A percentile compares a stretch with the other conserved stretches of the same genome.
phyloP scores from a whole-genome alignment of 495 filamentous ascomycete species.

The Talaromyces nanjingensis region DNA sequence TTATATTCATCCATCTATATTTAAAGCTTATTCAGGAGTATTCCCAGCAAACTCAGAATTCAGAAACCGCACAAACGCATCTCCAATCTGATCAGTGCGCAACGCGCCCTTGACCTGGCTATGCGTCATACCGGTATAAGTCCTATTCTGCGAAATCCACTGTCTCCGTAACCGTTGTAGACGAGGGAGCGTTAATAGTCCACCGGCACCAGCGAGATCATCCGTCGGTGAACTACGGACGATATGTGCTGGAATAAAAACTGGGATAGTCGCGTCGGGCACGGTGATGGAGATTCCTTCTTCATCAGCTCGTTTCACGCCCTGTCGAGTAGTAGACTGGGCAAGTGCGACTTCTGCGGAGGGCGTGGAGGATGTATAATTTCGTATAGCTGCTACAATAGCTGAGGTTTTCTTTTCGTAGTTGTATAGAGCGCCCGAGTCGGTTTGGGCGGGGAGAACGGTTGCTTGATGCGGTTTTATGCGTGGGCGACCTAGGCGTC shows the following conservation, averaged over 20 bases:
- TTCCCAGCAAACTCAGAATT: conserved; percentile 35
- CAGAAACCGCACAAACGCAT: conserved; percentile 43
- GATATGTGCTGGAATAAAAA: conserved; percentile 46
- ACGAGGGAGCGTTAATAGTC: conserved; percentile 60
- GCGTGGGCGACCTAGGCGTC: conserved; percentile 19
- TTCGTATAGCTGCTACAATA: conserved; percentile 66
- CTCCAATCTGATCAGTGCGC: conserved; percentile 27
- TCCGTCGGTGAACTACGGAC: conserved; percentile 32
- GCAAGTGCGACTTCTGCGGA: conserved; percentile 43
- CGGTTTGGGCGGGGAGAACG: conserved; percentile 56
- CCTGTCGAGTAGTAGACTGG: conserved; percentile 42
- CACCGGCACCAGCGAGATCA: conserved; percentile 37
- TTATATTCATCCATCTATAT: neutral
- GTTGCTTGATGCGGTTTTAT: conserved; percentile 79
- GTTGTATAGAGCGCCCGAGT: conserved; percentile 74
- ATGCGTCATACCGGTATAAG: conserved; percentile 28
- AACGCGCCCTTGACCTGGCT: conserved; percentile 22
- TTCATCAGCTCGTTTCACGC: conserved; percentile 31
- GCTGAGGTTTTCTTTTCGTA: conserved; percentile 81
- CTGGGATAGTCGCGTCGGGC: conserved; percentile 30
- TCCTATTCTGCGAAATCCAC: conserved; percentile 73
- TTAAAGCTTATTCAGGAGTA: conserved; percentile 2
- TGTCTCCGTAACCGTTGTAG: conserved; percentile 79
- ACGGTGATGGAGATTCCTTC: conserved; percentile 38
- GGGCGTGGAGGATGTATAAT: conserved; percentile 41